Evolutionary conservation across 2,329 filamentous ascomycete species (phyloP).

Genomic region (Rosellinia necatrix): DNA sequence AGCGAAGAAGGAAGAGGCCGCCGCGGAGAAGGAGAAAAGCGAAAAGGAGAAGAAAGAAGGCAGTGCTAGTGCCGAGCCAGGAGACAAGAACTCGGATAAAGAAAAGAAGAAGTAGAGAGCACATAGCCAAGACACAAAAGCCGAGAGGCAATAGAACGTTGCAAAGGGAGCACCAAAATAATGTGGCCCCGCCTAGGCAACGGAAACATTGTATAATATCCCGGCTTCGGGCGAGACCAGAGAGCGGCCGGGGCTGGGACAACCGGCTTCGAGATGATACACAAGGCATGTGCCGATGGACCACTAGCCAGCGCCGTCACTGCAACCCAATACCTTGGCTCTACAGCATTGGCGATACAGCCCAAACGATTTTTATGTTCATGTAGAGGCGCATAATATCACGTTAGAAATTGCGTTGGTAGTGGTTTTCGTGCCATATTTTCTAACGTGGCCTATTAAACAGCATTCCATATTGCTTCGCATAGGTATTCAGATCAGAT

Average conservation of each 20-base stretch:
- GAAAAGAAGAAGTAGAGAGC: slow-evolving; percentile 52
- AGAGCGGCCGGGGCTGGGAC: slow-evolving; percentile 20
- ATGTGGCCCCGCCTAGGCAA: slow-evolving; percentile 1
- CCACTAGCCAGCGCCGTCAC: background rate
- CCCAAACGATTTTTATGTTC: background rate
- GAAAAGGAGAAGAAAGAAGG: slow-evolving; percentile 53
- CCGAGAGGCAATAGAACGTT: slow-evolving; percentile 14
- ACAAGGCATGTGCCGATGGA: slow-evolving; percentile 20
- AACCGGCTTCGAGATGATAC: slow-evolving; percentile 15
- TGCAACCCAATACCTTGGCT: background rate
- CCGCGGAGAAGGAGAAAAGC: slow-evolving; percentile 57
- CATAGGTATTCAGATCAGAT: no score
- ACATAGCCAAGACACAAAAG: slow-evolving; percentile 23
- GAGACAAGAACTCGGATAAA: slow-evolving; percentile 48
- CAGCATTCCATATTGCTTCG: no score
- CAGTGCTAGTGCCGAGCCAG: slow-evolving; percentile 48
- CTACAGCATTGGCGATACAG: background rate
- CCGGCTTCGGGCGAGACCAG: slow-evolving; percentile 12
- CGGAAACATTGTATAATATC: slow-evolving; percentile 34
- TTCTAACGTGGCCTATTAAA: no score
- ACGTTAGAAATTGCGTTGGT: background rate
- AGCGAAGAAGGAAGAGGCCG: slow-evolving; percentile 69
- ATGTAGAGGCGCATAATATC: background rate
- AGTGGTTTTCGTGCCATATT: background rate
- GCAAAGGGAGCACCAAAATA: slow-evolving; percentile 1